Conservation (phyloP, 2,329 filamentous ascomycete species). For the Cladosporium cucumerinum region DNA sequence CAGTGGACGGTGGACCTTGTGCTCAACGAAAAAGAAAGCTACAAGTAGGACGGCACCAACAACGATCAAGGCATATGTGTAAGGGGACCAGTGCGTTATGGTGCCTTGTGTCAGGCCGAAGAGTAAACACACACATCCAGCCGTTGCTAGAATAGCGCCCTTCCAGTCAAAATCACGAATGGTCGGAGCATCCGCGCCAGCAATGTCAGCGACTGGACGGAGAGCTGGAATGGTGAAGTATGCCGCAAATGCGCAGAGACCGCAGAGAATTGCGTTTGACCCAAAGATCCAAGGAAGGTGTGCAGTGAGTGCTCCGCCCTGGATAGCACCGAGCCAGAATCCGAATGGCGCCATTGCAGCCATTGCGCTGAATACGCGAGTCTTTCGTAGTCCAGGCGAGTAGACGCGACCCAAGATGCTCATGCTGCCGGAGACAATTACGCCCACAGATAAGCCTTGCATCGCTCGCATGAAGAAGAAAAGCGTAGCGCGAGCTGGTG, state of each 20-base stretch:
- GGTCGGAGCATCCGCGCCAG: constrained; percentile 22
- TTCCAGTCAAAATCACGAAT: constrained; percentile 32
- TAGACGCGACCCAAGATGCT: constrained; percentile 40
- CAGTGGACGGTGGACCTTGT: constrained; percentile 32
- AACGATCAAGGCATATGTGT: constrained; percentile 37
- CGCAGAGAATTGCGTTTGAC: constrained; percentile 41
- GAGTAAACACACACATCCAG: constrained; percentile 34
- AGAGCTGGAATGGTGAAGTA: constrained; percentile 41
- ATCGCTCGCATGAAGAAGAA: constrained; percentile 40
- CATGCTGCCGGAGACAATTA: constrained; percentile 38
- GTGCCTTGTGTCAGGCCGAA: constrained; percentile 38
- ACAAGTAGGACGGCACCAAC: constrained; percentile 32
- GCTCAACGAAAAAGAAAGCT: constrained; percentile 34
- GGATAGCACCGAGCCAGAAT: constrained; percentile 38
- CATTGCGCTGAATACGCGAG: constrained; percentile 38
- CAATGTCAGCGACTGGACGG: constrained; percentile 31
- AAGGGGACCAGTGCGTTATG: constrained; percentile 36
- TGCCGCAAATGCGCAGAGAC: constrained; percentile 37
- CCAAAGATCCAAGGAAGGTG: constrained; percentile 46
- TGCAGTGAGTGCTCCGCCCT: constrained; percentile 41
- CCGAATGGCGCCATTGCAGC: constrained; percentile 37
- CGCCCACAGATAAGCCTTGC: constrained; percentile 37
- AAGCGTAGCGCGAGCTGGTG: constrained; percentile 34
- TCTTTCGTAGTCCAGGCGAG: constrained; percentile 38
- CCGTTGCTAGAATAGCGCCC: constrained; percentile 30